phyloP scores from a whole-genome alignment of 2,329 filamentous ascomycete genomes.

The Thelonectria blattea region DNA sequence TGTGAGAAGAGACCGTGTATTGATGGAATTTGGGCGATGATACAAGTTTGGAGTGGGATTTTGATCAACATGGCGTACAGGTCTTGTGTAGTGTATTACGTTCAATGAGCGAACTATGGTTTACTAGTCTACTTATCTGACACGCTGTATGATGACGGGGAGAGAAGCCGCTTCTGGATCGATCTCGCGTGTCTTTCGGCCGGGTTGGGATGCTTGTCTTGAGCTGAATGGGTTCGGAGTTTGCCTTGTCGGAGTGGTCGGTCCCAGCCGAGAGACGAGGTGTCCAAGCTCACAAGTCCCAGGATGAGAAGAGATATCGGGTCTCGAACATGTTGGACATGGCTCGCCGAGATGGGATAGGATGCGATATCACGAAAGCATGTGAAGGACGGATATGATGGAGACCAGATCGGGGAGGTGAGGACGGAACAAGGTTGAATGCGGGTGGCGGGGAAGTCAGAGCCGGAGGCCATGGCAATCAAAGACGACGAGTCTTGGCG shows the following conservation, averaged over 20 bases:
- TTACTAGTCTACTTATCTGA: neutral
- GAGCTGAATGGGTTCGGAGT: neutral
- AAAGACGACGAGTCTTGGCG: neutral
- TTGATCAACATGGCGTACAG: neutral
- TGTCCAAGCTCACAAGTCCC: neutral
- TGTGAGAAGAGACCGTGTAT: slow-evolving; percentile 23
- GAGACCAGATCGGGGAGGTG: neutral
- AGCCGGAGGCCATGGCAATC: neutral
- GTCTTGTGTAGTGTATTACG: neutral
- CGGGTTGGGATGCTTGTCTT: neutral
- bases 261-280: slow-evolving; percentile 18
- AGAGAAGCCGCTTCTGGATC: too few relatives aligned
- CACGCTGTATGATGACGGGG: neutral
- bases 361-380: neutral
- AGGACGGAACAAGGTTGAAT: neutral
- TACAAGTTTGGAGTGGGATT: neutral
- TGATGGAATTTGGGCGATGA: neutral
- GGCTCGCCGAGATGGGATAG: neutral
- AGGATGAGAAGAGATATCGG: neutral
- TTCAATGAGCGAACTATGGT: neutral
- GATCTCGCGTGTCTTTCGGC: slow-evolving; percentile 18
- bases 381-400: neutral
- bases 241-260: neutral
- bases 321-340: neutral
- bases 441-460: neutral